These are phyloP conservation scores for Microthyrium microscopicum DNA, from an alignment of 2,329 filamentous ascomycete genomes.

Conservation along the genomic window DNA sequence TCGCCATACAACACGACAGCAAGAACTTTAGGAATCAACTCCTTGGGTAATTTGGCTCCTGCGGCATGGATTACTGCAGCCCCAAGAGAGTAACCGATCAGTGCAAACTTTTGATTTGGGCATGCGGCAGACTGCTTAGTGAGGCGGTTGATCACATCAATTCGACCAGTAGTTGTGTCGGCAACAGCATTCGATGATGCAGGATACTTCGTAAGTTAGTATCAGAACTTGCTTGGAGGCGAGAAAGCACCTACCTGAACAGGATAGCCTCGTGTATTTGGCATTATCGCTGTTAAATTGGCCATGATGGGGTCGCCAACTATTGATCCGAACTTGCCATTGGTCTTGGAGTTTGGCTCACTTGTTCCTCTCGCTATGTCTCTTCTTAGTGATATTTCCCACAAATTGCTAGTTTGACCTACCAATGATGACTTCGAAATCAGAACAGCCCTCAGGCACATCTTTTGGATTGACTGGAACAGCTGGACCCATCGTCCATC, in stretches of 20 bases:
- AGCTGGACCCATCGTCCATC: slow-evolving; percentile 5
- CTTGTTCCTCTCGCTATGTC: slow-evolving; percentile 6
- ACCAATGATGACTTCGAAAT: slow-evolving; percentile 6
- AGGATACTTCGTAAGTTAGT: slow-evolving; percentile 5
- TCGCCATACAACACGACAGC: slow-evolving; percentile 7
- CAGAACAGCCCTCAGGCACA: slow-evolving; percentile 6
- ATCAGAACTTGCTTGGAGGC: no score
- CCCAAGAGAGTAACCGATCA: slow-evolving; percentile 6
- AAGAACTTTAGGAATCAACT: slow-evolving; percentile 2
- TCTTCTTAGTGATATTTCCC: not conserved
- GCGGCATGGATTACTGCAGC: slow-evolving; percentile 7
- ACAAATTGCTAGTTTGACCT: not conserved
- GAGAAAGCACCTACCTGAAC: slow-evolving; percentile 3
- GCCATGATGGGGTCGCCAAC: slow-evolving; percentile 6
- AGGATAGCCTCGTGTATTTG: slow-evolving; percentile 5
- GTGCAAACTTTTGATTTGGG: slow-evolving; percentile 7
- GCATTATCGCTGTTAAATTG: slow-evolving; percentile 5
- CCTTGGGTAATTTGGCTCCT: slow-evolving; percentile 3
- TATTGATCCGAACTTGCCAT: slow-evolving; percentile 5
- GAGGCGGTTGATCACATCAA: slow-evolving; percentile 7
- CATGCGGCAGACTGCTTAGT: slow-evolving; percentile 4
- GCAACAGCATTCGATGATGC: slow-evolving; percentile 1
- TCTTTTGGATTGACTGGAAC: slow-evolving; percentile 4
- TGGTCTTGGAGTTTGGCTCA: slow-evolving; percentile 1
- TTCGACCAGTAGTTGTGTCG: slow-evolving; percentile 1